Evolutionary conservation across 192 early-diverging fungal species (phyloP), one percentile per base, ranked within the genome.

Genomic region (Coemansia umbellata): DNA sequence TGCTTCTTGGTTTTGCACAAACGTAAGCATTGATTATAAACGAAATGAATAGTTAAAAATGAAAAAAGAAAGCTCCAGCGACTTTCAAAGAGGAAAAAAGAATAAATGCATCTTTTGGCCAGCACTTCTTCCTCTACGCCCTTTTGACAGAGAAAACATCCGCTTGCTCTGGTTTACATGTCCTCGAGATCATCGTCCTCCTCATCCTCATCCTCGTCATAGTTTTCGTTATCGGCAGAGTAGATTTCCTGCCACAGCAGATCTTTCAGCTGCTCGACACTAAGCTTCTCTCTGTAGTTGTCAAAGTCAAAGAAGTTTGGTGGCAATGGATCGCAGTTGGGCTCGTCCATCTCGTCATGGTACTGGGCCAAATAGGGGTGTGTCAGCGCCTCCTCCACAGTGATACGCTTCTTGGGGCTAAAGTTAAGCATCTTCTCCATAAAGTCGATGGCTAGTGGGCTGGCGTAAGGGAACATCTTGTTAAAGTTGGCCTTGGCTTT

Each of bases 351-450:
- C 43, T 78, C 80, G 51, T 86, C 85, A 55, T 86, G 85, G 61
- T 86, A 86, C 75, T 80, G 63, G 36, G 81, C 80, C 62, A 99
- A 68, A 69, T 93, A 99, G 14, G 92, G 90, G 70, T 99, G 97
- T 18, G 70, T 62, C 11, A 99, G 80, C 15, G 93, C 94, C 47
- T 95, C 84, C 59, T 90, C 88, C 37, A 93, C 93, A 1, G 88
- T 92, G 47, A 97, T 90, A 26, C 97, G 85, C 43, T 88, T 85
- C 27, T 72, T 59, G 13, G 97, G 95, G 66, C 90, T 88, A 32
- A 97, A 93, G 27, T 80, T 80, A 17, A 99, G 84, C 39, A 99
- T 80, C 51, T 82, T 82, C 52, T 89, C 85, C 58, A 99, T 79
- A 31, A 99, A 67, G 65, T 97, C 90, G 22, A 99, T 82, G 11